phyloP scores from a whole-genome alignment of 495 filamentous ascomycete genomes.

The Echria macrotheca region DNA sequence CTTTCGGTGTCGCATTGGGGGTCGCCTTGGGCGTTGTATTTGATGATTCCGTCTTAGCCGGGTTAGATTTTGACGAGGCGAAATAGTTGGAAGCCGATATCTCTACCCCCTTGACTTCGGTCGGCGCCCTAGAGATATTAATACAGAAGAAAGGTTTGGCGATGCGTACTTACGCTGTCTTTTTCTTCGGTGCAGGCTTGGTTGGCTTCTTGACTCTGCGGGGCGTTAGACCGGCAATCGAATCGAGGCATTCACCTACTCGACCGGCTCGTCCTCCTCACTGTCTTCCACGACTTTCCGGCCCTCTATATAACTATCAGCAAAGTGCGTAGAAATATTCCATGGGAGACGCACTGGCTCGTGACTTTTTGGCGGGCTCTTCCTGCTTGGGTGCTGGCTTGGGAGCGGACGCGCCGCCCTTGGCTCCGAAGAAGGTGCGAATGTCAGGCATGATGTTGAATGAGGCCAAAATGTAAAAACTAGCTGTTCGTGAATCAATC shows the following conservation, averaged over 20 bases:
- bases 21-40: constrained; percentile 27
- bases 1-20: constrained; percentile 27
- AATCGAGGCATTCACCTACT: constrained; percentile 26
- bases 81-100: constrained; percentile 47
- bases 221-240: neutral
- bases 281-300: constrained; percentile 73
- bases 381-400: constrained; percentile 46
- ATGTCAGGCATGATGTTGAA: constrained; percentile 67
- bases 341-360: constrained; percentile 28
- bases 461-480: neutral
- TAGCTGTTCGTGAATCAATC: too few relatives aligned
- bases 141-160: neutral
- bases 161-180: constrained; percentile 30
- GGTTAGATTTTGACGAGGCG: constrained; percentile 37
- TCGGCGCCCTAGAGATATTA: constrained; percentile 25
- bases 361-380: constrained; percentile 37
- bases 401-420: constrained; percentile 40
- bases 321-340: neutral
- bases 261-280: constrained; percentile 58
- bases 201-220: constrained; percentile 36
- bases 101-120: constrained; percentile 37
- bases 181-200: constrained; percentile 38
- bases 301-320: constrained; percentile 44
- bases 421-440: constrained; percentile 70
- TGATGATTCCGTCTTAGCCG: constrained; percentile 18